A percentile compares a stretch with the other conserved stretches of the same genome.
These are phyloP conservation scores for Linum lewisii DNA, from an alignment of 345 rosid genomes.

Conservation along the genomic window DNA sequence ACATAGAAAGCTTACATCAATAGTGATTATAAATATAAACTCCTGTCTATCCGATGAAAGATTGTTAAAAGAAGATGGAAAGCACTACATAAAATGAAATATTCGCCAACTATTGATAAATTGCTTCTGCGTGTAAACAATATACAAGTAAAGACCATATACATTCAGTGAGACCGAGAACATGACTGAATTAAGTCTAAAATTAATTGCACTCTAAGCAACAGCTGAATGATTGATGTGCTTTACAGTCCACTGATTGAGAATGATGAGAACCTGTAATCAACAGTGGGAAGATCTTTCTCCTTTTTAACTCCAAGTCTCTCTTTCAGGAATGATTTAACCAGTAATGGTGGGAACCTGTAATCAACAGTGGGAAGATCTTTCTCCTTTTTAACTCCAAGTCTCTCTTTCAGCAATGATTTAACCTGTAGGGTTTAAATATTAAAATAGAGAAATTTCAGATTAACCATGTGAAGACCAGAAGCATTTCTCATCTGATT, in stretches of 20 bases:
- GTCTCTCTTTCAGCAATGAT: slow-evolving; percentile 72
- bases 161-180: no score
- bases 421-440: slow-evolving; percentile 49
- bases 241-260: background rate
- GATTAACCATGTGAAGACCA: background rate
- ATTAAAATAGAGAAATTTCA: background rate
- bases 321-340: slow-evolving; percentile 69
- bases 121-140: no score
- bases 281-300: slow-evolving; percentile 59
- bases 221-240: background rate
- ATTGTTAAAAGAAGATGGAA: no score
- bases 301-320: slow-evolving; percentile 67
- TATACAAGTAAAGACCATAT: no score
- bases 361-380: slow-evolving; percentile 56
- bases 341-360: no score
- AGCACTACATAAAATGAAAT: no score
- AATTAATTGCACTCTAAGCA: background rate
- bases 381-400: slow-evolving; percentile 63
- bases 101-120: no score
- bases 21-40: no score
- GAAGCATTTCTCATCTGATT: background rate
- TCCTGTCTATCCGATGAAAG: no score
- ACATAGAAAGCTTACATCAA: no score
- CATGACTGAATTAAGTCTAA: no score
- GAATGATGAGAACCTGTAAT: slow-evolving; percentile 46